phyloP scores from a whole-genome alignment of 2,329 filamentous ascomycete species.

The Helminthosporium solani region DNA sequence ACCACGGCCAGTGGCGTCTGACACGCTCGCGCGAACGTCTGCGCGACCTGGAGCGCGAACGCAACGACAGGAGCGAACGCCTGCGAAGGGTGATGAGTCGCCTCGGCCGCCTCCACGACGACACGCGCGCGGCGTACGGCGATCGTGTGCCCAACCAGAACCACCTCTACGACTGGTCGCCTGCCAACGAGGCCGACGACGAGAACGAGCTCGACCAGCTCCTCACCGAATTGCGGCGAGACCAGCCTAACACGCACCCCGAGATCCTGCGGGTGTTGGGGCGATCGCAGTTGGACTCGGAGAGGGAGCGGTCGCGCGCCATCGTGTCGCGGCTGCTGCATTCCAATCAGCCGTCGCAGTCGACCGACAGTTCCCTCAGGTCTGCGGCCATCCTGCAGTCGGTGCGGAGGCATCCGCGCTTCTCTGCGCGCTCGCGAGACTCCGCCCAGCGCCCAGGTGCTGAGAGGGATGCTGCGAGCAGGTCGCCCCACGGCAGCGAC shows the following conservation, averaged over 20 bases:
- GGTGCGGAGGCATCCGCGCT: constrained; percentile 42
- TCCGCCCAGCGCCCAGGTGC: constrained; percentile 44
- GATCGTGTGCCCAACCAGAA: constrained; percentile 56
- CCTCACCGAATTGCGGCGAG: constrained; percentile 42
- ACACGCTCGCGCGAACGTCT: constrained; percentile 25
- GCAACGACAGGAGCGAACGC: constrained; percentile 37
- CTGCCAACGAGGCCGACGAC: constrained; percentile 42
- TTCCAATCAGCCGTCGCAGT: constrained; percentile 25
- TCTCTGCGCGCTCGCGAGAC: constrained; percentile 41
- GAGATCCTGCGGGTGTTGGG: constrained; percentile 42
- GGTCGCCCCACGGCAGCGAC: constrained; percentile 19
- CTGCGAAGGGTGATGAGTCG: constrained; percentile 49
- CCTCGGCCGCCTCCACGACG: constrained; percentile 47
- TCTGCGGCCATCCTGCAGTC: constrained; percentile 46
- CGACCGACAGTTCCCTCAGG: constrained; percentile 37
- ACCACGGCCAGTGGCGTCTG: constrained; percentile 35
- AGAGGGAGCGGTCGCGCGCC: constrained; percentile 31
- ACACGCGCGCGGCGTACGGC: constrained; percentile 50
- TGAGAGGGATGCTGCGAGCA: constrained; percentile 37
- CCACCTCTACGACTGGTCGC: constrained; percentile 62
- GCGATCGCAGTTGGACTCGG: constrained; percentile 38
- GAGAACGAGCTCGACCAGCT: constrained; percentile 45
- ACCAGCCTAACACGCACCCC: constrained; percentile 42
- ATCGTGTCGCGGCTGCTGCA: constrained; percentile 26
- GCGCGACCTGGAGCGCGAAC: constrained; percentile 25